These are phyloP conservation scores for Galerina marginata DNA, from an alignment of 768 basidiomycete species.

Conservation along the genomic window DNA sequence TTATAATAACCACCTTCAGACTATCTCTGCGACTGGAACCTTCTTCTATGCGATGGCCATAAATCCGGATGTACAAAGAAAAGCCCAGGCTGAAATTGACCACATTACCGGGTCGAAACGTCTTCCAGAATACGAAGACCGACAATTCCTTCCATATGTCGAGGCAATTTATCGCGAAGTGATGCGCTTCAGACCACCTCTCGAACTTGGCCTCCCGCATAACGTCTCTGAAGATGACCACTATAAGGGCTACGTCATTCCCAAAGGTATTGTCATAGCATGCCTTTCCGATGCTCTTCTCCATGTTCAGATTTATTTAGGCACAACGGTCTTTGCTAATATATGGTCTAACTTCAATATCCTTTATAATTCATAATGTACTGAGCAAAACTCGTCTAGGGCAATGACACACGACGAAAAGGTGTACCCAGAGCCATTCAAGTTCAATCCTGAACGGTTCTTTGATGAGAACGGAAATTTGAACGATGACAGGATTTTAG, in stretches of 20 bases:
- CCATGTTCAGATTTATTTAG: not conserved
- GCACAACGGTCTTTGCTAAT: conserved; percentile 24
- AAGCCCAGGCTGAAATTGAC: conserved; percentile 42
- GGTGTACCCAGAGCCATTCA: conserved; percentile 35
- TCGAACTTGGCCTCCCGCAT: conserved; percentile 31
- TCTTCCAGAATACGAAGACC: conserved; percentile 34
- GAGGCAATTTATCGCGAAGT: conserved; percentile 41
- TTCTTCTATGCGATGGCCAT: conserved; percentile 35
- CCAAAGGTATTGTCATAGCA: conserved; percentile 22
- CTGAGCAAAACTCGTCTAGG: conserved; percentile 12
- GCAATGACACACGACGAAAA: conserved; percentile 37
- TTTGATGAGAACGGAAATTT: not conserved
- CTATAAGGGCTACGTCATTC: conserved; percentile 37
- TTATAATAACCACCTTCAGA: not conserved
- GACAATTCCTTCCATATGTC: conserved; percentile 35
- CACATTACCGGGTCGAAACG: conserved; percentile 31
- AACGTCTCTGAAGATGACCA: conserved; percentile 29
- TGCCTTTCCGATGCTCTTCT: not conserved
- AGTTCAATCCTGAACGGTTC: too few relatives aligned
- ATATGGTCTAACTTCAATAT: conserved; percentile 1
- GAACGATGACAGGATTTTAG: conserved; percentile 25
- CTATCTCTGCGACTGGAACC: conserved; percentile 12
- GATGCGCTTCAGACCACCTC: conserved; percentile 33
- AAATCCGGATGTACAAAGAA: conserved; percentile 36
- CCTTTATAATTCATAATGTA: not conserved